Conservation (phyloP, 1,284 basidiomycete species). For the Sporisorium graminicola region DNA sequence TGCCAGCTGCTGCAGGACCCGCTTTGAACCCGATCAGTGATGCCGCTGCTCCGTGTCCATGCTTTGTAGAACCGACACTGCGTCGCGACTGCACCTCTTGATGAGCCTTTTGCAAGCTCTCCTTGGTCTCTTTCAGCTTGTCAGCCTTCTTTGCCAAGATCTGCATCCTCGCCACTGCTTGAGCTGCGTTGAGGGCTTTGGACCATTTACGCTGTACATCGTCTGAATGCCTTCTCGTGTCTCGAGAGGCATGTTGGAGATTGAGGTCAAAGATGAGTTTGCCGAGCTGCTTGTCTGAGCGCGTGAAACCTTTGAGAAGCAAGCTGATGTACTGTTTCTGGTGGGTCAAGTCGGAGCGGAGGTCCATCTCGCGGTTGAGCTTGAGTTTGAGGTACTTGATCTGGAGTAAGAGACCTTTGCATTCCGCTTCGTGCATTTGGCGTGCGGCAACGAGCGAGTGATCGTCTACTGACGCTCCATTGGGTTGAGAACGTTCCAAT, state of each 20-base stretch:
- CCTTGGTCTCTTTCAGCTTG: slow-evolving; percentile 22
- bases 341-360: slow-evolving; percentile 83
- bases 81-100: slow-evolving; percentile 28
- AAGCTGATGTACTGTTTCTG: slow-evolving; percentile 76
- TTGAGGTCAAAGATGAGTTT: slow-evolving; percentile 40
- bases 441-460: slow-evolving; percentile 24
- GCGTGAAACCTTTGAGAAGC: slow-evolving; percentile 32
- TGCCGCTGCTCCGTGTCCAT: background rate
- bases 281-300: slow-evolving; percentile 27
- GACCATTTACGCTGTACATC: slow-evolving; percentile 24
- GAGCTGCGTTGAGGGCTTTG: slow-evolving; percentile 29
- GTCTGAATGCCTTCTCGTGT: slow-evolving; percentile 7
- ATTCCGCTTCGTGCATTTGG: slow-evolving; percentile 80
- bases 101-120: slow-evolving; percentile 32
- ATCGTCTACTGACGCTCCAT: slow-evolving; percentile 23
- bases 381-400: slow-evolving; percentile 93
- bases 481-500: slow-evolving; percentile 23
- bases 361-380: slow-evolving; percentile 84
- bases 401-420: slow-evolving; percentile 87
- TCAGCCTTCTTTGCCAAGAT: slow-evolving; percentile 17
- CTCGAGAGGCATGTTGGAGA: slow-evolving; percentile 17
- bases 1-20: slow-evolving; percentile 9
- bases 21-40: background rate
- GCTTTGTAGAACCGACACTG: background rate
- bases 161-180: slow-evolving; percentile 35